These are phyloP conservation scores for Oemleria cerasiformis DNA, from an alignment of 306 rosid species.

Conservation along the genomic window DNA sequence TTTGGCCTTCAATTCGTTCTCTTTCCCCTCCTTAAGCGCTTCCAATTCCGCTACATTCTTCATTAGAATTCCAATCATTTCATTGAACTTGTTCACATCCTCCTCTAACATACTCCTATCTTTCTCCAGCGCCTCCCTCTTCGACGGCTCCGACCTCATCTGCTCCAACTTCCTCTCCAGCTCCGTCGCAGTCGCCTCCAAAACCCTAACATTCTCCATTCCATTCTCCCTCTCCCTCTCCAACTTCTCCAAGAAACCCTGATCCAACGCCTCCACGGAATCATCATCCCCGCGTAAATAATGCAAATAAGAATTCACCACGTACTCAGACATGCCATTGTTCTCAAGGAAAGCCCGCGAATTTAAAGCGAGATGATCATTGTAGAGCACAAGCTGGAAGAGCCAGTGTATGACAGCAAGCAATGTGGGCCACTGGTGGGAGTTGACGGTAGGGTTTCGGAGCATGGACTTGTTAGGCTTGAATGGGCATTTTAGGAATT, in stretches of 20 bases:
- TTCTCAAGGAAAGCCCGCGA: constrained; percentile 19
- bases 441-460: constrained; percentile 63
- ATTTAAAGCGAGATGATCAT: constrained; percentile 28
- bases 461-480: constrained; percentile 69
- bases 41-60: constrained; percentile 38
- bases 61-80: constrained; percentile 44
- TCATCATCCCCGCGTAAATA: constrained; percentile 66
- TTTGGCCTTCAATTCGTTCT: constrained; percentile 60
- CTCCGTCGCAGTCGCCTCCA: constrained; percentile 15
- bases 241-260: constrained; percentile 36
- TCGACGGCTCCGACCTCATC: constrained; percentile 44
- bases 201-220: constrained; percentile 27
- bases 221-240: constrained; percentile 41
- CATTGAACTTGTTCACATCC: constrained; percentile 71
- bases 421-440: constrained; percentile 84
- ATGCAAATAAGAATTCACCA: constrained; percentile 42
- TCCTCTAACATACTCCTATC: constrained; percentile 53
- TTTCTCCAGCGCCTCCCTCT: constrained; percentile 60
- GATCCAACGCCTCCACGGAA: constrained; percentile 49
- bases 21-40: constrained; percentile 55
- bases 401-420: constrained; percentile 93
- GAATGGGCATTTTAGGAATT: constrained; percentile 54
- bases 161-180: constrained; percentile 42
- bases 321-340: constrained; percentile 43
- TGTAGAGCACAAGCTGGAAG: constrained; percentile 52